A percentile compares a stretch with the other conserved stretches of the same genome.
Conservation (phyloP, 768 basidiomycete genomes). For the Multifurca ochricompacta region DNA sequence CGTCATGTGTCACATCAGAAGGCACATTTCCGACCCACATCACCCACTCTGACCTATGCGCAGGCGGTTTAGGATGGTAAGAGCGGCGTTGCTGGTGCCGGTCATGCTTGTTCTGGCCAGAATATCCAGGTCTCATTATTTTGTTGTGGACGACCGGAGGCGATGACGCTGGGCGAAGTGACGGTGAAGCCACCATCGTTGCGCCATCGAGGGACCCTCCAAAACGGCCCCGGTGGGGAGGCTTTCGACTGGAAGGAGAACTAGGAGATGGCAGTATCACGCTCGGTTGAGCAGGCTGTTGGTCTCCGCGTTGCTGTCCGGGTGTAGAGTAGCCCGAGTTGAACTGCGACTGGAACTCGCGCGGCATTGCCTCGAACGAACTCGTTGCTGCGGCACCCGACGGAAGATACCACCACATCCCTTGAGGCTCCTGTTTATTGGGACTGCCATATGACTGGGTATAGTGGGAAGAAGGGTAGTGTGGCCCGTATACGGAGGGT, state of each 20-base stretch:
- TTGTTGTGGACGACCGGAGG: neutral
- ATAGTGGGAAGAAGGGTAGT: constrained; percentile 32
- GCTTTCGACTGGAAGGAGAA: neutral
- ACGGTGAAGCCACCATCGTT: neutral
- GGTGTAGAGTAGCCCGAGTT: constrained; percentile 26
- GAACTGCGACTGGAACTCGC: constrained; percentile 30
- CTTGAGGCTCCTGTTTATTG: constrained; percentile 35
- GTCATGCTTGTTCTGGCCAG: neutral
- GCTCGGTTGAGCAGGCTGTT: neutral
- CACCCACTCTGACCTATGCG: constrained; percentile 82
- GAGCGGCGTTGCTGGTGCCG: constrained; percentile 34
- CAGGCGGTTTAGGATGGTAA: constrained; percentile 65
- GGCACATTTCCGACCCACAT: constrained; percentile 97
- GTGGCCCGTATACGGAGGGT: constrained; percentile 34
- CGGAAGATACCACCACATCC: constrained; percentile 48
- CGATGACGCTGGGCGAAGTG: neutral
- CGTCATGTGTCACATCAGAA: constrained; percentile 71
- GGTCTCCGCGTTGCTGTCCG: neutral
- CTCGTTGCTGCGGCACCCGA: neutral
- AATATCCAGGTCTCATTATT: constrained; percentile 1
- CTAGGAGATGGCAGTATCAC: neutral
- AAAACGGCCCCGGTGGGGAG: neutral
- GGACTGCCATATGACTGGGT: constrained; percentile 24
- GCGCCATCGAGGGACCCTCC: neutral
- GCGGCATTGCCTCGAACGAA: constrained; percentile 26